Base-by-base conservation (phyloP, 2,329 filamentous ascomycete genomes). In the Colletotrichum eremochloae region DNA sequence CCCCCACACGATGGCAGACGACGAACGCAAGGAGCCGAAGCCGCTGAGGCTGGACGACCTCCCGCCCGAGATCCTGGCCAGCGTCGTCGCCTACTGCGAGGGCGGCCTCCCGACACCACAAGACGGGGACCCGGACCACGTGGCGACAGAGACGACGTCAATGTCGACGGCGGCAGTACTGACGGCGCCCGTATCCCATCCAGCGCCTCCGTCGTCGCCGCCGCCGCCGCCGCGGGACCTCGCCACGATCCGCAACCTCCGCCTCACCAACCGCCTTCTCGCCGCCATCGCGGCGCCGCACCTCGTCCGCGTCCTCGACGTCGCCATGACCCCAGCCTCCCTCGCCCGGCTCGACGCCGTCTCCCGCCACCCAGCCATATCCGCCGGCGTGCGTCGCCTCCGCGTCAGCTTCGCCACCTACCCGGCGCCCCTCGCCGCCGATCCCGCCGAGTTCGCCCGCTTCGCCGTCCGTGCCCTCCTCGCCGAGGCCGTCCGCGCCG, bases 221-320 rank as follows among this genome's bases (percentile, higher is more conserved):
- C 2, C 18, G 8, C 18, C 44, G 36, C 55, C 55, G 14, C 55
- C 55, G 55, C 6, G n/a, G n/a, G 29, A 42, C 24, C 9, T 9
- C 38, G 40, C 40, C 24, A 6, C 57, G 57, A 61, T 46, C 40
- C 20, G 57, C 57, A 40, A 7, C 20, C 44, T 63, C 2, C 60
- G 44, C 44, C 20, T 63, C 2, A 63, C 60, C 15, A 24, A 33
- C 44, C 60, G 60, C 44, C 33, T 9, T 2, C 44, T 63, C 29
- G 31, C 38, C 44, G 20, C 12, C 44, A 3, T 63, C 42, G 60
- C 60, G 15, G 40, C 44, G 7, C 42, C 42, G 33, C 31, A 63
- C 44, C 60, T 63, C 60, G 33, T 63, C 20, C 60, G 44, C 44
- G 15, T 12, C 20, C 20, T 52, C 24, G 29, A 24, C 42, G 60